These are phyloP conservation scores for Schrenkiella parvula DNA, from an alignment of 345 rosid species.

Conservation along the genomic window DNA sequence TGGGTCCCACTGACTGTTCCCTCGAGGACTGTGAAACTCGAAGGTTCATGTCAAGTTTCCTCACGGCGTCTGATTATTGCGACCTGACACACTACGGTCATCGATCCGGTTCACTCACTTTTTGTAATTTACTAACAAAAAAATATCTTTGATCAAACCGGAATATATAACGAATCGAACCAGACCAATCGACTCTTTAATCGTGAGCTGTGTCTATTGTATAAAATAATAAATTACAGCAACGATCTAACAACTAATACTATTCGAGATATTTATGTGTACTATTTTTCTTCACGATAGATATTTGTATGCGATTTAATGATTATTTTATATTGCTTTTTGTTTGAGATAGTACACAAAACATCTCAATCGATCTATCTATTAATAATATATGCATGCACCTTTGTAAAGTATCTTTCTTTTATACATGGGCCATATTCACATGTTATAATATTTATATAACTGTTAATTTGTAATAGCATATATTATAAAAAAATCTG, in stretches of 20 bases:
- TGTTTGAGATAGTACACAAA: background rate
- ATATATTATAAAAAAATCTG: background rate
- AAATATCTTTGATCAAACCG: slow-evolving; percentile 3
- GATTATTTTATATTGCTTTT: background rate
- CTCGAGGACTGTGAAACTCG: slow-evolving; percentile 18
- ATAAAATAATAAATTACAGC: background rate
- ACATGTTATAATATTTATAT: background rate
- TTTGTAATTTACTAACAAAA: background rate
- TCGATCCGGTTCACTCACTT: background rate
- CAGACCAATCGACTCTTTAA: background rate
- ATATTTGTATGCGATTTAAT: background rate
- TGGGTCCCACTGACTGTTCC: slow-evolving; percentile 23
- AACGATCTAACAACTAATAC: background rate
- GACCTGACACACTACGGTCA: slow-evolving; percentile 7
- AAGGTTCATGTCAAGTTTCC: slow-evolving; percentile 11
- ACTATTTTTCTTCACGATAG: background rate
- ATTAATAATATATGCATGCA: background rate
- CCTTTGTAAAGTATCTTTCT: background rate
- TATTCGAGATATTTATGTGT: background rate
- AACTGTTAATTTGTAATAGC: background rate
- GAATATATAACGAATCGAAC: slow-evolving; percentile 10
- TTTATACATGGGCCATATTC: slow-evolving; percentile 4
- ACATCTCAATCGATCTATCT: background rate
- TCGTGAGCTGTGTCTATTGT: slow-evolving; percentile 9
- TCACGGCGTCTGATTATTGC: background rate